phyloP scores from a whole-genome alignment of 164 flowering plant genomes.

The Liquidambar formosana region DNA sequence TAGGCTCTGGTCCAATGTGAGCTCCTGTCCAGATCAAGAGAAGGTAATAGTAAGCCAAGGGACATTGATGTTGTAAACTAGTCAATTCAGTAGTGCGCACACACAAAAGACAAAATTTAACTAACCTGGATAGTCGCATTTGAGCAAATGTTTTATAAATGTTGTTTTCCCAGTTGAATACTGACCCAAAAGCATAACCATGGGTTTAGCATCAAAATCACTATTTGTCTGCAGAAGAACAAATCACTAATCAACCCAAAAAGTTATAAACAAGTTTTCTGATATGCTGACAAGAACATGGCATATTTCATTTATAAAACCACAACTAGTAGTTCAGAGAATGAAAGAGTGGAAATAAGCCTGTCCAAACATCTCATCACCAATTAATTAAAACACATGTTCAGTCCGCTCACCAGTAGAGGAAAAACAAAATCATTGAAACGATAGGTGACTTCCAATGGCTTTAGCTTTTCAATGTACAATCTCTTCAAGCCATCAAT shows the following conservation, averaged over 20 bases:
- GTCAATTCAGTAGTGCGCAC: background rate
- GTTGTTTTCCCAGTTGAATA: constrained; percentile 99
- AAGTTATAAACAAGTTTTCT: background rate
- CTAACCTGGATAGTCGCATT: constrained; percentile 77
- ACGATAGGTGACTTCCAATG: constrained; percentile 80
- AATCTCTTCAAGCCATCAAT: constrained; percentile 87
- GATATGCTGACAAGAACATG: background rate
- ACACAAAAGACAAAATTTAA: background rate
- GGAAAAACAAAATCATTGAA: constrained; percentile 94
- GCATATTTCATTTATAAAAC: background rate
- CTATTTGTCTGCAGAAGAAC: constrained; percentile 63
- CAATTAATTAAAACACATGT: background rate
- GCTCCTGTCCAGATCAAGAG: constrained; percentile 51
- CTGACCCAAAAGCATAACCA: constrained; percentile 99
- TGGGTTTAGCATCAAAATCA: constrained; percentile 96
- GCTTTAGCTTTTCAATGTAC: constrained; percentile 84
- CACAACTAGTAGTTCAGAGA: background rate
- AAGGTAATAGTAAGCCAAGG: background rate
- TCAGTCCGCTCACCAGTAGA: constrained; percentile 54
- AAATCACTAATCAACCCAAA: background rate
- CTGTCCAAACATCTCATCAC: background rate
- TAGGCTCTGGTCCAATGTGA: constrained; percentile 80
- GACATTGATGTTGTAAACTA: background rate
- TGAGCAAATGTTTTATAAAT: constrained; percentile 84
- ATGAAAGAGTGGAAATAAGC: background rate